These are phyloP conservation scores for Mycena rebaudengoi DNA, from an alignment of 768 basidiomycete species.

Conservation along the genomic window DNA sequence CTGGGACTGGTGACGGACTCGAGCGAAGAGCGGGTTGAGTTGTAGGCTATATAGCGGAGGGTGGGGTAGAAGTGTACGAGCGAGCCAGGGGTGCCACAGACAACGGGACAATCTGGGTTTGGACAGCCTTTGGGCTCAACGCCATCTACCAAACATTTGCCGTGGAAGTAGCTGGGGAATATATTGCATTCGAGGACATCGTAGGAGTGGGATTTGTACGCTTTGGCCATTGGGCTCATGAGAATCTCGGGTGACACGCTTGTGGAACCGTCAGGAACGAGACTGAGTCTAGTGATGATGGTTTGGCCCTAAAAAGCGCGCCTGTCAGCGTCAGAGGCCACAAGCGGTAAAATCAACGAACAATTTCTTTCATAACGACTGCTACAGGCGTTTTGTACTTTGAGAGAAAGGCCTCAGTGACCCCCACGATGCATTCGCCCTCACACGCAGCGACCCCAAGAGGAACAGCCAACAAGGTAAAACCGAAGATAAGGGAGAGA, in stretches of 20 bases:
- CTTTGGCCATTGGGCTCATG: constrained; percentile 55
- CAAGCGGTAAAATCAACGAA: constrained; percentile 34
- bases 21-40: constrained; percentile 39
- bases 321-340: constrained; percentile 16
- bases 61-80: constrained; percentile 71
- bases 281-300: constrained; percentile 16
- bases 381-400: constrained; percentile 59
- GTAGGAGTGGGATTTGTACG: constrained; percentile 56
- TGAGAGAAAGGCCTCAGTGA: constrained; percentile 61
- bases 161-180: constrained; percentile 78
- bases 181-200: constrained; percentile 60
- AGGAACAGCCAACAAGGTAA: constrained; percentile 40
- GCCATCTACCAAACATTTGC: constrained; percentile 69
- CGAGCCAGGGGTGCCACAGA: constrained; percentile 86
- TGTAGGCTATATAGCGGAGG: constrained; percentile 59
- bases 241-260: constrained; percentile 34
- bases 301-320: constrained; percentile 12
- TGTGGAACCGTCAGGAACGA: constrained; percentile 19
- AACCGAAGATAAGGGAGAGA: constrained; percentile 25
- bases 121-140: constrained; percentile 76
- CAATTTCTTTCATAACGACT: constrained; percentile 50
- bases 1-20: constrained; percentile 41
- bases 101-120: constrained; percentile 79
- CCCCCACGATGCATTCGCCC: constrained; percentile 70
- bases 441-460: constrained; percentile 66